Percentiles rank a stretch among this genome's conserved stretches.
These are phyloP conservation scores for Fusarium falciforme DNA, from an alignment of 2,329 filamentous ascomycete genomes.

Conservation along the genomic window DNA sequence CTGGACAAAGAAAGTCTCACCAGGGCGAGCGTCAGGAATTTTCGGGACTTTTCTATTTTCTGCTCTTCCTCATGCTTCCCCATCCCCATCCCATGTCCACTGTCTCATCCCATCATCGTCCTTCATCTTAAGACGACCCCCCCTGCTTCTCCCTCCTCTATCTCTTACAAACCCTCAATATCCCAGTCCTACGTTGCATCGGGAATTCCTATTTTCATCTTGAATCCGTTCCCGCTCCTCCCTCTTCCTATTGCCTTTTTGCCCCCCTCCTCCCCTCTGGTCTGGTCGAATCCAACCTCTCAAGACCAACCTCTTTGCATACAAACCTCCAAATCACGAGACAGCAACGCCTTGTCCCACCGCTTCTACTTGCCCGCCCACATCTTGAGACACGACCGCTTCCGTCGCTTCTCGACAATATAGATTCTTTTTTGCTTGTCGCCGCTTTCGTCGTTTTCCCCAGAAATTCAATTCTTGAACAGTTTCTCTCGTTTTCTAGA, in stretches of 20 bases:
- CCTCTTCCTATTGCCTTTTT: conserved; percentile 5
- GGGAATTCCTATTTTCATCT: conserved; percentile 15
- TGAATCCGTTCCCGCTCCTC: conserved; percentile 9
- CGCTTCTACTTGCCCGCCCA: conserved; percentile 26
- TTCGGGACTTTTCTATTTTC: conserved; percentile 27
- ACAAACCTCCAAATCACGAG: conserved; percentile 30
- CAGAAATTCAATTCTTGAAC: background rate
- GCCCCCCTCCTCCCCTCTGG: background rate
- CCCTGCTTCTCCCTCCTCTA: conserved; percentile 12
- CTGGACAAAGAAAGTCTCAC: conserved; percentile 10
- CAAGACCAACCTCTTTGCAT: background rate
- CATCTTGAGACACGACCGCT: conserved; percentile 3
- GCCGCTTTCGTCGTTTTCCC: conserved; percentile 22
- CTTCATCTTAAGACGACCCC: conserved; percentile 8
- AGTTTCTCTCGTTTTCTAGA: background rate
- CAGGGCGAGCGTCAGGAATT: conserved; percentile 28
- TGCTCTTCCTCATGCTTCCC: conserved; percentile 15
- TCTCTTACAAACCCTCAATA: conserved; percentile 29
- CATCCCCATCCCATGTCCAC: background rate
- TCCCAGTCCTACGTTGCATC: conserved; percentile 29
- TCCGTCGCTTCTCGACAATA: background rate
- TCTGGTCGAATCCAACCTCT: background rate
- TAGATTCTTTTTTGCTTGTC: background rate
- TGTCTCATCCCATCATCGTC: conserved; percentile 3
- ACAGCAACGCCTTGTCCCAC: conserved; percentile 23